Base-by-base conservation (phyloP, 208 protist species). In the Spironucleus salmonicida region DNA sequence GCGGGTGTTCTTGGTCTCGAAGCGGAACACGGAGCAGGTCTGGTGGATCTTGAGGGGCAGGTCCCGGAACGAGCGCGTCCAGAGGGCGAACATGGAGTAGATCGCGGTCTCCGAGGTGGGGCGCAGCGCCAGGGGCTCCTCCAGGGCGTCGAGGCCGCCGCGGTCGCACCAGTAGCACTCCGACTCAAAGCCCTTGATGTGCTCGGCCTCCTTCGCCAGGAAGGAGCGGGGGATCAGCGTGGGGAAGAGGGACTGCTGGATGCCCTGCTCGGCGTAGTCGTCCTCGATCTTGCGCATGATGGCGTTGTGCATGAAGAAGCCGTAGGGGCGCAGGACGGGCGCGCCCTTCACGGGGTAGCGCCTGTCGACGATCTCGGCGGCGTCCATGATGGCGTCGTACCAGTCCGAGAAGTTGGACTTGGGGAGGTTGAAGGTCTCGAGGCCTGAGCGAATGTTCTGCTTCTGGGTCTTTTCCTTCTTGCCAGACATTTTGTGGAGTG, bases 91-190 rank as follows among this genome's bases (percentile, higher is more conserved):
- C 75, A 84, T 85, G 41, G 49, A 79, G 41, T 86, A 86, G 15
- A 86, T 86, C 29, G 76, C 78, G 57, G 83, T 86, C 64, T 86
- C 83, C 58, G 76, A 82, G 45, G 83, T 86, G 34, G 83, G 83
- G 23, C 83, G 45, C 26, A 86, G 69, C 23, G 82, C 82, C 38
- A 84, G 58, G 32, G 40, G 53, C 23, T 75, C 74, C 23, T 84
- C 76, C 7, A 86, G 62, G 23, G 64, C 59, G 13, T 61, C 26
- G 0, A 39, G 0, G n/a, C 81, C 81, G 32, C 68, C 80, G 23
- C 82, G 40, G 29, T 45, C 76, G 39, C 83, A 76, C 83, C 83
- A 86, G 58, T 81, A 85, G 61, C 75, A 78, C 67, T 86, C 79
- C 1, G 7, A 30, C 26, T 49, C 74, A 53, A 86, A 86, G 1